Evolutionary conservation across 2,329 filamentous ascomycete genomes (phyloP), one percentile per base, ranked within the genome.

Genomic region (Claviceps purpurea): DNA sequence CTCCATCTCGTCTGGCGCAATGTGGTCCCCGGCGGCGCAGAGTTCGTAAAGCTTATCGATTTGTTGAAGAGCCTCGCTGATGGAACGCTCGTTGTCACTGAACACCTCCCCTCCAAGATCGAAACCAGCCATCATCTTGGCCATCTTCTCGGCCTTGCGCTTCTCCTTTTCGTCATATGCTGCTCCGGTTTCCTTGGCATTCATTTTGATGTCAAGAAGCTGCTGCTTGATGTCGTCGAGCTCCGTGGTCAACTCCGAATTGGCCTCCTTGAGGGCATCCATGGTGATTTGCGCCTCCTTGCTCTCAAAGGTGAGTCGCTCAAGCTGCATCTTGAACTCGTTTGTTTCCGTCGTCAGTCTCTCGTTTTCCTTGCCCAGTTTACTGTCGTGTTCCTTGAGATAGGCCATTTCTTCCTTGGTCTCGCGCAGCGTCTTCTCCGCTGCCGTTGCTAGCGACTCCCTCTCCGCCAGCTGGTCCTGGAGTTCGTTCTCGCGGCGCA

Each of bases 111-210:
- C 85, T 45, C 89, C 91, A 38, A 98, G 79, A 63, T 98, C 91
- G 62, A 98, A 97, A 3, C 91, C 89, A 54, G 93, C 93, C 91
- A 98, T 96, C 93, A 98, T 98, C 77, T 96, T 87, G 44, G 93
- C 93, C 93, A 98, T 98, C 71, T 94, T 93, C 72, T 98, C 93
- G 1, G 90, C 89, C 77, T 98, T 98, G 73, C 89, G 90, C 76
- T 89, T 91, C 71, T 97, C 94, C 76, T 98, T 98, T 70, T 97
- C 93, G 60, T 97, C 91, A 20, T 94, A 73, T 16, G 89, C 85
- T 8, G 89, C 89, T 45, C 81, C 89, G 1, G 87, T 91, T 71
- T 97, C 93, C 72, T 93, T 95, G 53, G 91, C 89, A 59, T 83
- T 93, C 87, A 97, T 96, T 73, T 91, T 91, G 47, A 93, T 89